Base-by-base conservation (phyloP, 108 stramenopile genomes). In the Seminavis robusta region DNA sequence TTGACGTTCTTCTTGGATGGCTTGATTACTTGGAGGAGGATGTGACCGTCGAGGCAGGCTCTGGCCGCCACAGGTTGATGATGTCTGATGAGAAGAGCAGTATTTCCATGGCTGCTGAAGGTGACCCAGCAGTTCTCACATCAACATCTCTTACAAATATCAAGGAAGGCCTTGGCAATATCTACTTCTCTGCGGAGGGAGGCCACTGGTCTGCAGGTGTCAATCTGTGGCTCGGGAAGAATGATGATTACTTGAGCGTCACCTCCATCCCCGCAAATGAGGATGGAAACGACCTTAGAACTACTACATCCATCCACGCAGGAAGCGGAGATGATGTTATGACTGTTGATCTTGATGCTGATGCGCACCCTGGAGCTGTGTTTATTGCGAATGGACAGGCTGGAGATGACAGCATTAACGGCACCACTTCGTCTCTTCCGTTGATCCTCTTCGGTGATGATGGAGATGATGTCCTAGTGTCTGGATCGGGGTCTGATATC, bases 361-460 rank as follows among this genome's bases (percentile, higher is more conserved):
- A 26, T n/a, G 51, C 50, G 1, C 23, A 61, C 31, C 28, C n/a
- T 19, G 44, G 31, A 1, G 34, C 64, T 9, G 41, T 72, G 11
- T 65, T 72, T 45, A 46, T 65, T 53, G 71, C 53, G 3, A 65
- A 72, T 39, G 69, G 69, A 10, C 69, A 70, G 54, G 63, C 5
- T 20, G 50, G 19, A 6, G 33, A 72, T 33, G 71, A 72, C 41
- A 17, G 54, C 4, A 30, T 72, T 24, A 41, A 72, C 38, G 71
- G 58, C 3, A 59, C 58, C 6, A 38, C 31, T 20, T 65, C 63
- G 1, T 59, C 71, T 19, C 29, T 72, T 38, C 59, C 64, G 15
- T 33, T 72, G 13, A 66, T 72, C 6, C 25, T 72, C 4, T 72
- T 72, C 54, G 71, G 71, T 34, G 71, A 72, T 52, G 71, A 48